A percentile compares a stretch with the other conserved stretches of the same genome.
Evolutionary conservation across 208 protist species (phyloP).

Genomic region (Lotmaria passim): DNA sequence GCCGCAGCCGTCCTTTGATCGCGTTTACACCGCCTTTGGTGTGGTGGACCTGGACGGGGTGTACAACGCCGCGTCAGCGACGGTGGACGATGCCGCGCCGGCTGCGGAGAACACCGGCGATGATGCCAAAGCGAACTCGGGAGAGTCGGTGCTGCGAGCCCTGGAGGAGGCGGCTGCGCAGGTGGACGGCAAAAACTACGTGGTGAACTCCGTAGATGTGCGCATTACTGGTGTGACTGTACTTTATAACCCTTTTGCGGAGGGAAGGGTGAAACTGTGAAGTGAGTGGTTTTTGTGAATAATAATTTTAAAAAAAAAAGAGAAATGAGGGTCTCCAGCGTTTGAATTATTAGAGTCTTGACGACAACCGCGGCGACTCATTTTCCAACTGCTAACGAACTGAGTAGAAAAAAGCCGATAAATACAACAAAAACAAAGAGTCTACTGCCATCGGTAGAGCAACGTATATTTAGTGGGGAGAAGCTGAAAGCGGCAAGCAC

Average conservation of each 20-base stretch:
- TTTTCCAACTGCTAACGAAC: no score
- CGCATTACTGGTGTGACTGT: constrained; percentile 62
- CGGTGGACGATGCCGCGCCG: constrained; percentile 9
- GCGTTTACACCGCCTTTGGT: constrained; percentile 96
- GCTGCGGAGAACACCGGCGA: background rate
- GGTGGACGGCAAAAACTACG: constrained; percentile 68
- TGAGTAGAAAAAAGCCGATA: no score
- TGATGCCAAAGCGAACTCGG: constrained; percentile 26
- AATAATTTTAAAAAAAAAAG: background rate
- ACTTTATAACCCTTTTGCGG: constrained; percentile 88
- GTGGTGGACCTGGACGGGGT: constrained; percentile 63
- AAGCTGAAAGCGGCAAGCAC: no score
- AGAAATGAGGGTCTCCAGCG: background rate
- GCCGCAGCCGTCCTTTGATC: constrained; percentile 70
- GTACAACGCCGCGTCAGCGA: constrained; percentile 17
- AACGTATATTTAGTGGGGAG: no score
- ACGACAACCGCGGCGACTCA: no score
- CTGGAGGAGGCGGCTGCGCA: constrained; percentile 45
- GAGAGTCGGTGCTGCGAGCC: constrained; percentile 58
- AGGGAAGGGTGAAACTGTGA: constrained; percentile 42
- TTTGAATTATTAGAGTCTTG: no score
- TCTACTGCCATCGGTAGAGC: no score
- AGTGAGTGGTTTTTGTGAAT: background rate
- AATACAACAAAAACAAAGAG: no score
- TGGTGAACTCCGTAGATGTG: constrained; percentile 38